Evolutionary conservation across 208 protist genomes (phyloP).

Genomic region (Trypanosoma lewisi): DNA sequence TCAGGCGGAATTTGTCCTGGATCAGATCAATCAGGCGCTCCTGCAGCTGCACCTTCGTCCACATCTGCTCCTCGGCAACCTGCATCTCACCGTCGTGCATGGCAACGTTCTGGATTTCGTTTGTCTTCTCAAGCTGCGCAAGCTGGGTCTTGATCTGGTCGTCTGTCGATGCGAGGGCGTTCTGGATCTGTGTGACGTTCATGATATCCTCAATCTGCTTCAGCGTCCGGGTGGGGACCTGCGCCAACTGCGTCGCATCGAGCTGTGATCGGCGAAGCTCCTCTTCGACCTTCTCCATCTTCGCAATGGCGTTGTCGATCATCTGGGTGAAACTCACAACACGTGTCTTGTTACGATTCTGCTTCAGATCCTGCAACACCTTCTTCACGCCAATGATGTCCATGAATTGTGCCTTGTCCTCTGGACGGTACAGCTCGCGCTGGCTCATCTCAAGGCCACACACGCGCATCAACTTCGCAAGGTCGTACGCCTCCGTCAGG

Average conservation of each 20-base stretch:
- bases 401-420: conserved; percentile 77
- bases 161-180: conserved; percentile 68
- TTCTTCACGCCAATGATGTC: conserved; percentile 79
- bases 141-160: conserved; percentile 81
- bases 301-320: conserved; percentile 77
- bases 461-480: conserved; percentile 78
- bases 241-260: conserved; percentile 68
- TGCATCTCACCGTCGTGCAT: conserved; percentile 84
- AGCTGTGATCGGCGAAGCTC: conserved; percentile 57
- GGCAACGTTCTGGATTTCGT: conserved; percentile 79
- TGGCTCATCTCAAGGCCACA: conserved; percentile 62
- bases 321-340: conserved; percentile 73
- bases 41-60: conserved; percentile 81
- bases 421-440: conserved; percentile 74
- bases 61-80: conserved; percentile 84
- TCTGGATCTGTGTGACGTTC: conserved; percentile 78
- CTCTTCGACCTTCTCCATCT: conserved; percentile 85
- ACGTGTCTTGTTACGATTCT: conserved; percentile 83
- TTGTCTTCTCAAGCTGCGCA: conserved; percentile 74
- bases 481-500: conserved; percentile 79
- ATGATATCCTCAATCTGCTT: conserved; percentile 82
- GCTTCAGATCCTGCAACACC: conserved; percentile 68
- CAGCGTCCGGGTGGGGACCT: conserved; percentile 55
- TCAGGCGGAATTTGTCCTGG: conserved; percentile 76
- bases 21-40: conserved; percentile 75